Conservation (phyloP, 2,329 filamentous ascomycete genomes). For the Cladobotryum protrusum region DNA sequence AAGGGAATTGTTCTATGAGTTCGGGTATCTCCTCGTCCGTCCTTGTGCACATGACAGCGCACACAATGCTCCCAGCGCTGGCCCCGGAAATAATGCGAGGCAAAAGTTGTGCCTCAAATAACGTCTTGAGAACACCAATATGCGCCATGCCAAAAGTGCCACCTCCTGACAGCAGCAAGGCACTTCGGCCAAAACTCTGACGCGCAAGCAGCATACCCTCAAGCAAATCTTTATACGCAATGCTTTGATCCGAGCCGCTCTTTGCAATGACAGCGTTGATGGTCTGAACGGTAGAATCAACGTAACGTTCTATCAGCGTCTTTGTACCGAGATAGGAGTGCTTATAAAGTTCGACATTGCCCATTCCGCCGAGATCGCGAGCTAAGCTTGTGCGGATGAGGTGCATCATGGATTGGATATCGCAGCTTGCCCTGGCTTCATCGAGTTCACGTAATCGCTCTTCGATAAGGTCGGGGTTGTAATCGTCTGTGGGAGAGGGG, state of each 20-base stretch:
- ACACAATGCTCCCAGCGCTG: slow-evolving; percentile 82
- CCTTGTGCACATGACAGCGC: slow-evolving; percentile 69
- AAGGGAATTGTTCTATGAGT: slow-evolving; percentile 63
- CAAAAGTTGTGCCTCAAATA: slow-evolving; percentile 68
- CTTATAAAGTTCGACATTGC: slow-evolving; percentile 72
- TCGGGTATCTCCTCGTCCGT: slow-evolving; percentile 72
- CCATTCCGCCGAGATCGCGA: slow-evolving; percentile 80
- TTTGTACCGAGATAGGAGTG: slow-evolving; percentile 86
- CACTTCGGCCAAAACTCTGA: slow-evolving; percentile 79
- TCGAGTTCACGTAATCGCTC: slow-evolving; percentile 68
- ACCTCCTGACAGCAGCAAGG: slow-evolving; percentile 75
- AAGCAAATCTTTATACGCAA: slow-evolving; percentile 54
- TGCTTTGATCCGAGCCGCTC: slow-evolving; percentile 43
- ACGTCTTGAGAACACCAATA: slow-evolving; percentile 76
- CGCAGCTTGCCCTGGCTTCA: slow-evolving; percentile 62
- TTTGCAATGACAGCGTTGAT: slow-evolving; percentile 65
- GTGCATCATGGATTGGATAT: slow-evolving; percentile 72
- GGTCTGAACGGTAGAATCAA: slow-evolving; percentile 69
- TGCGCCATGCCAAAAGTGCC: slow-evolving; percentile 91
- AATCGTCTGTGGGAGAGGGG: slow-evolving; percentile 50
- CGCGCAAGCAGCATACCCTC: slow-evolving; percentile 66
- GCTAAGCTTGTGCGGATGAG: slow-evolving; percentile 74
- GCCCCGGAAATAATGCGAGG: slow-evolving; percentile 84
- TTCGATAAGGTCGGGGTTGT: slow-evolving; percentile 63
- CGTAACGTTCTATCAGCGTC: slow-evolving; percentile 77